A percentile compares a stretch with the other conserved stretches of the same genome.
Evolutionary conservation across 305 asterid genomes (phyloP).

Genomic region (Nicotiana rustica): DNA sequence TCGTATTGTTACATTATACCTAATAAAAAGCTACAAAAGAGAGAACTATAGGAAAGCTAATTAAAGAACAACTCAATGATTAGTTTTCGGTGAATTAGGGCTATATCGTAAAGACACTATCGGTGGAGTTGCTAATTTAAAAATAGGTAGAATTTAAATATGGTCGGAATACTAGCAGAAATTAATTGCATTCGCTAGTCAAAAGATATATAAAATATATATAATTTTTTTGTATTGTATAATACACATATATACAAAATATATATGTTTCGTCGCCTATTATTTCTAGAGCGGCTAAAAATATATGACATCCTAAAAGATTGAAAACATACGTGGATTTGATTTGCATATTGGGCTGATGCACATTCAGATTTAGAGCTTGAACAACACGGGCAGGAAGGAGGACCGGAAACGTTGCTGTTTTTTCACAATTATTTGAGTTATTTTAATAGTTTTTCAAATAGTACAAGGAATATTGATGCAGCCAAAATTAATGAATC

Average conservation of each 20-base stretch:
- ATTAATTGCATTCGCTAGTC: too few species aligned
- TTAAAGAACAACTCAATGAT: too few species aligned
- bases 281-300: too few species aligned
- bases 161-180: too few species aligned
- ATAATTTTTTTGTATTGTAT: too few species aligned
- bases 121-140: background rate
- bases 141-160: too few species aligned
- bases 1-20: background rate
- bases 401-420: conserved; percentile 57
- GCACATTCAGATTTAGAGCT: conserved; percentile 74
- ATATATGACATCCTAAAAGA: too few species aligned
- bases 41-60: background rate
- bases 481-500: background rate
- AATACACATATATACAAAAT: too few species aligned
- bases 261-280: too few species aligned
- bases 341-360: conserved; percentile 49
- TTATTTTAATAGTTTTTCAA: too few species aligned
- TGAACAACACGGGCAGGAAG: conserved; percentile 69
- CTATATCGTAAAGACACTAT: background rate
- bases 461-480: background rate
- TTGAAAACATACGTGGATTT: conserved; percentile 42
- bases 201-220: too few species aligned
- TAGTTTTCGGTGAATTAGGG: background rate
- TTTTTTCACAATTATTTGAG: background rate
- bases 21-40: background rate